Evolutionary conservation across 176 grass and related monocot genomes (phyloP).

Genomic region (Eragrostis nindensis): DNA sequence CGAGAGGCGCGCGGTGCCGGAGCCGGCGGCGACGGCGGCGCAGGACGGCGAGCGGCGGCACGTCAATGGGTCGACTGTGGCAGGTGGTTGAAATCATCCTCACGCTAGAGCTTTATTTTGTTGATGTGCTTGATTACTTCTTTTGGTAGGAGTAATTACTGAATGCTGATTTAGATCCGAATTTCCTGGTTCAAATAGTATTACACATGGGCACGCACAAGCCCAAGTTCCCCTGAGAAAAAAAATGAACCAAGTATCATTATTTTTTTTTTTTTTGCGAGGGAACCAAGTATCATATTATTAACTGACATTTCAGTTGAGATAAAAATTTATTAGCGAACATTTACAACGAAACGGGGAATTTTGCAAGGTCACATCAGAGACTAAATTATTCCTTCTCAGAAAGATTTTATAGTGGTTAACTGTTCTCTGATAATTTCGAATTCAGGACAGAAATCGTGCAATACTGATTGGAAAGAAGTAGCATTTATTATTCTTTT

Average conservation of each 20-base stretch:
- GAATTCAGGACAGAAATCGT: neutral
- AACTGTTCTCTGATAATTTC: neutral
- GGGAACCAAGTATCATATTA: no score
- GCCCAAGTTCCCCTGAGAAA: no score
- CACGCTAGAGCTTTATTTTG: neutral
- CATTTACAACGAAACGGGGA: neutral
- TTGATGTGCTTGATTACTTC: neutral
- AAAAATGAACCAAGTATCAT: neutral
- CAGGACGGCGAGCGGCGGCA: neutral
- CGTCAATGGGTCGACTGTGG: constrained; percentile 25
- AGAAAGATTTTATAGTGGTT: neutral
- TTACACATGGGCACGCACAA: neutral
- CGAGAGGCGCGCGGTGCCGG: constrained; percentile 1
- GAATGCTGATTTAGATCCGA: neutral
- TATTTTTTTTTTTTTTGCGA: neutral
- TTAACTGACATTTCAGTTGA: no score
- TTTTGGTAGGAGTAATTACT: neutral
- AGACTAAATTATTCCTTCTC: neutral
- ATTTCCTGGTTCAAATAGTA: neutral
- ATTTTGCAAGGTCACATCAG: neutral
- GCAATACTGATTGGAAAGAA: neutral
- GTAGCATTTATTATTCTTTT: neutral
- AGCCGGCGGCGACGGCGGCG: neutral
- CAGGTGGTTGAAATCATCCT: constrained; percentile 18
- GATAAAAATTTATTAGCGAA: no score